Base-by-base conservation (phyloP, 73 alveolate species). In the Uronychia setigera region DNA sequence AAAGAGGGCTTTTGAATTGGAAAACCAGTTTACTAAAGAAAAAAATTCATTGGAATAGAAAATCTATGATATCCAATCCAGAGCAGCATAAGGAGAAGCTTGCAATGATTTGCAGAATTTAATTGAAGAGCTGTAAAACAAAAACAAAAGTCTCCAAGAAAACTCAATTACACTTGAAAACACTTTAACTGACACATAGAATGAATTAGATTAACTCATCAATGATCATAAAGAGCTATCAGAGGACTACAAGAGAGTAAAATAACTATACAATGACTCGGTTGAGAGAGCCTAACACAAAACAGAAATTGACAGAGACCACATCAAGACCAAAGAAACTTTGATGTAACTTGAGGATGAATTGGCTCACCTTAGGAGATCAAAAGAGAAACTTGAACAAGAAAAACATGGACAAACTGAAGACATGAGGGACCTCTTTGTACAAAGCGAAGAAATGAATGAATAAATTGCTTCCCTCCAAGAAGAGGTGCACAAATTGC, bases 151-250 rank as follows among this genome's bases (percentile, higher is more conserved):
- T 5, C 32, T 76, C 27, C 58, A 28, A 5, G 81, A 76, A 28
- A 76, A 76, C 32, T 26, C 81, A 29, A 32, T 9, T 35, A 76
- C 81, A 1, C 59, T 76, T 5, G 81, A 35, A 5, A 28, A 35
- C 5, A 76, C 81, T 1, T 27, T 76, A 5, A 76, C 81, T 28
- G 81, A 76, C 59, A 76, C 81, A 29, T 30, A 76, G 81, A 76
- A 76, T 76, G 81, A 76, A 27, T 30, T 76, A 76, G 81, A 76
- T 76, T 27, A 76, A 30, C 29, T 67, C 14, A 67, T 28, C 32
- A 67, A 28, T 26, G 79, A 67, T 26, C 32, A 67, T 26, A 26
- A 67, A 30, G 29, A 67, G 14, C 34, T 28, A 26, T 13, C 32
- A 28, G 79, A 46, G 67, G 67, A 46, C 67, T 46, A 46, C 67